Evolutionary conservation across 164 flowering plant species (phyloP), one percentile per base, ranked within the genome.

Genomic region (Litsea cubeba): DNA sequence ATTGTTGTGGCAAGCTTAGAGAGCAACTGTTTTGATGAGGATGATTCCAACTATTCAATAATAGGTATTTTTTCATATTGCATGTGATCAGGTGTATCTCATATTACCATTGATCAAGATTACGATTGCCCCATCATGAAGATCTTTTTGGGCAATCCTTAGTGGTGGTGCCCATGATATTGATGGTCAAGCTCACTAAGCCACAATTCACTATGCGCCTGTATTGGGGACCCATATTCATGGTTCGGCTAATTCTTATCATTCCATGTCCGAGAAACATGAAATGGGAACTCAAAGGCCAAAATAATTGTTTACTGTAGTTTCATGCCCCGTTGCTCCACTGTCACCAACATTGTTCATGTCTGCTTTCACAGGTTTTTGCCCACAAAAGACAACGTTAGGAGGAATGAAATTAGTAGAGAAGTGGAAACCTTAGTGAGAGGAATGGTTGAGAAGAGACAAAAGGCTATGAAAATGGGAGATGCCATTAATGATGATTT

Each of bases 321-420:
- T 60, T 64, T 26, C 30, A 23, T 25, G 3, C 26, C 32, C 2
- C 25, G 26, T 23, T 40, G 46, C 46, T 40, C 28, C 15, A 24
- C 3, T 25, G 24, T 64, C 30, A 23, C 30, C 24, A 58, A 17
- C 62, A n/a, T 18, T 58, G 62, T 58, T n/a, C 15, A 62, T 32
- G 50, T 23, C 30, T 75, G n/a, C 28, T 25, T 54, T 4, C 15
- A 40, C 66, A 87, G 91, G 77, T 83, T 76, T 79, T 18, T 87
- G 20, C 90, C 92, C 40, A 87, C 92, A 0, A 82, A 80, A 68
- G 73, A 2, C 46, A 88, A 88, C 76, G 78, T 46, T 50, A 87
- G 79, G 76, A 75, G 84, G 75, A 88, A 80, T 60, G 72, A 58
- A 71, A 72, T 82, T 32, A 40, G 73, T 69, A 79, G 63, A 51